Percentiles rank a stretch among this genome's conserved stretches.
These are phyloP conservation scores for Penicillium robsamsonii DNA, from an alignment of 495 filamentous ascomycete genomes.

Conservation along the genomic window DNA sequence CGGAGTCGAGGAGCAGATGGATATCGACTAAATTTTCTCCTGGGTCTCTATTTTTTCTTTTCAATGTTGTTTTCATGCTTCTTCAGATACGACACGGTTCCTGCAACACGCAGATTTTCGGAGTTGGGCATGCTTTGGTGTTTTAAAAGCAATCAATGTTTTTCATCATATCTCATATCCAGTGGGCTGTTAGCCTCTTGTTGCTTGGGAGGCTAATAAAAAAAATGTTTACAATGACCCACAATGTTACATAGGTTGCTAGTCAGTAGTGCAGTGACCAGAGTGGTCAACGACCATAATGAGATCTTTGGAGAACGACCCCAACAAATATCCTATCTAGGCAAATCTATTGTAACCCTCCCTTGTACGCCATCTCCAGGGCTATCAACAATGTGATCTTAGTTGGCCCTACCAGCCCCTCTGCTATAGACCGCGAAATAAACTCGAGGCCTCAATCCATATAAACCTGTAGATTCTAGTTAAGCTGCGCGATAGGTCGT, in stretches of 20 bases:
- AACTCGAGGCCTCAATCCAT: background rate
- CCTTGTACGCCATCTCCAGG: background rate
- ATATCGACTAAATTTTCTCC: constrained; percentile 57
- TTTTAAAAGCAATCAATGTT: constrained; percentile 36
- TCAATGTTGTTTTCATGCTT: constrained; percentile 20
- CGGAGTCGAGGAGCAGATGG: constrained; percentile 66
- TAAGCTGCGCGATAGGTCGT: no score
- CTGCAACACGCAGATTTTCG: constrained; percentile 17
- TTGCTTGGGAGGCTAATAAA: constrained; percentile 6
- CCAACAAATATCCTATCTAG: constrained; percentile 1
- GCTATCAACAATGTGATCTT: background rate
- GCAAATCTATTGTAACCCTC: background rate
- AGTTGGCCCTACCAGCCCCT: background rate
- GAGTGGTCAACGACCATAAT: constrained; percentile 8
- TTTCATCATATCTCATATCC: constrained; percentile 26
- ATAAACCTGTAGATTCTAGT: no score
- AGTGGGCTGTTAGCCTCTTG: constrained; percentile 12
- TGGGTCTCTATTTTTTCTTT: constrained; percentile 9
- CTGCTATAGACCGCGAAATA: background rate
- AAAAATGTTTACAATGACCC: constrained; percentile 11
- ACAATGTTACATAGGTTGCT: constrained; percentile 13
- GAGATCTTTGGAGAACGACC: constrained; percentile 10
- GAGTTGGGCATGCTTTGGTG: constrained; percentile 35
- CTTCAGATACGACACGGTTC: constrained; percentile 32
- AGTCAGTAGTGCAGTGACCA: constrained; percentile 8